phyloP scores from a whole-genome alignment of 441 rosid genomes.

The Corymbia citriodora region DNA sequence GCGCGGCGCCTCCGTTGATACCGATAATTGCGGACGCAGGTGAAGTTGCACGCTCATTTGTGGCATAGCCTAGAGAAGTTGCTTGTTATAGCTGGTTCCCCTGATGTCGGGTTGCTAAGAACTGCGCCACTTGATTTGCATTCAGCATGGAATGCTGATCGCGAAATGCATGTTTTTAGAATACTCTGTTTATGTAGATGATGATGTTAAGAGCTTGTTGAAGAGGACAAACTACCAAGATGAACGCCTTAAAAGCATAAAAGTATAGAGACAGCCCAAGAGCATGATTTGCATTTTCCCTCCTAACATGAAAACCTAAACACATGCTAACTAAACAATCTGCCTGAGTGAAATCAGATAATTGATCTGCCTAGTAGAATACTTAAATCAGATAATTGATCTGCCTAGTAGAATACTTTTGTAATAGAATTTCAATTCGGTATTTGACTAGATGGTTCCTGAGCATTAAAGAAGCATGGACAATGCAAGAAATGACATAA shows the following conservation, averaged over 20 bases:
- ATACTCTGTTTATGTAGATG: background rate
- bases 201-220: background rate
- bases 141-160: background rate
- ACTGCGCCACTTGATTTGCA: background rate
- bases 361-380: background rate
- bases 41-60: background rate
- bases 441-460: background rate
- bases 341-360: background rate
- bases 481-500: background rate
- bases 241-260: background rate
- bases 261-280: background rate
- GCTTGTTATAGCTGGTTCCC: background rate
- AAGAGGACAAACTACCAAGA: background rate
- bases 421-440: background rate
- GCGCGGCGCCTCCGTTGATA: constrained; percentile 34
- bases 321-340: background rate
- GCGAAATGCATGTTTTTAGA: background rate
- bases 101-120: background rate
- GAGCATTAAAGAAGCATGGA: background rate
- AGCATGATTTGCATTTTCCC: background rate
- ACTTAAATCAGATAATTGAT: background rate
- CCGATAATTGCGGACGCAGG: constrained; percentile 39
- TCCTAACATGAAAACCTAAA: background rate
- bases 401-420: background rate
- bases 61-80: background rate